A percentile compares a stretch with the other conserved stretches of the same genome.
These are phyloP conservation scores for Salvia sclarea DNA, from an alignment of 305 asterid species.

Conservation along the genomic window DNA sequence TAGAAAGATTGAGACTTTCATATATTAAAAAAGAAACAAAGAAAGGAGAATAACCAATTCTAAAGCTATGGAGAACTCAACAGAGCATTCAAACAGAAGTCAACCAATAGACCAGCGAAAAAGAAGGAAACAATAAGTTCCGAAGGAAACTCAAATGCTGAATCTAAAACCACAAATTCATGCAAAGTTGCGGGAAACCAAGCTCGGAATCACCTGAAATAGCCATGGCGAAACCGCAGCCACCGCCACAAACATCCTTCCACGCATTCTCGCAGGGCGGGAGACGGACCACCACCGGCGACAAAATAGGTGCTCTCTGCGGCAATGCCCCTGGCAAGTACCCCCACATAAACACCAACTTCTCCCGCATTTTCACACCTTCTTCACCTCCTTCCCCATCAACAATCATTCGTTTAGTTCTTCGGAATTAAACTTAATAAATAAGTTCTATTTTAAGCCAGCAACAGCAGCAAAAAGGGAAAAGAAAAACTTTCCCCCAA, in stretches of 20 bases:
- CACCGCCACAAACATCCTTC: no score
- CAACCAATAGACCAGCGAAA: neutral
- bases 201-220: conserved; percentile 60
- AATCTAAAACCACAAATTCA: neutral
- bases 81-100: conserved; percentile 8
- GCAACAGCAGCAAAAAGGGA: neutral
- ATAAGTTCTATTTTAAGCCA: neutral
- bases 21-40: neutral
- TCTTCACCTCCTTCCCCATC: no score
- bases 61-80: conserved; percentile 5
- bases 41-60: neutral
- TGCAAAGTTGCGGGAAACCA: neutral
- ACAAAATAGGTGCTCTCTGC: conserved; percentile 78
- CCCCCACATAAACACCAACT: conserved; percentile 82
- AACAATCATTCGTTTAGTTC: no score
- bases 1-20: neutral
- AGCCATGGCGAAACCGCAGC: conserved; percentile 83
- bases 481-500: neutral
- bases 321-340: conserved; percentile 95
- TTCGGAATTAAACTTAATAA: neutral
- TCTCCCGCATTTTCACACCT: conserved; percentile 36
- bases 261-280: conserved; percentile 39
- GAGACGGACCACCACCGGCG: conserved; percentile 66
- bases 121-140: neutral
- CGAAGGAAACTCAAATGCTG: neutral